These are phyloP conservation scores for Selenicereus undatus DNA, from an alignment of 148 eudicot genomes.

Conservation along the genomic window DNA sequence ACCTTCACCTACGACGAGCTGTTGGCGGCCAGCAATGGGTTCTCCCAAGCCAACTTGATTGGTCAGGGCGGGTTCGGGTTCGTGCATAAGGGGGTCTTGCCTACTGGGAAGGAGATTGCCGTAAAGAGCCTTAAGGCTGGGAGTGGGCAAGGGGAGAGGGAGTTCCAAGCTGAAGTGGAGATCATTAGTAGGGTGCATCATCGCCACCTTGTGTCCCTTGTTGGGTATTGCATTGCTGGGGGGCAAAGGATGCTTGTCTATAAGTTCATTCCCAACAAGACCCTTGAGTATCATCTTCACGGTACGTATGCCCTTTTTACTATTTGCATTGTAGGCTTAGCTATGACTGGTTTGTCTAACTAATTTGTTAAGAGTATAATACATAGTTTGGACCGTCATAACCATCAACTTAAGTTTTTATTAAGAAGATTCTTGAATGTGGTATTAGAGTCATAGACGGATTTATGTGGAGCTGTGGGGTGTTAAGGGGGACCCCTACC, in stretches of 20 bases:
- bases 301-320: constrained; percentile 30
- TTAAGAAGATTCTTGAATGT: too few species aligned
- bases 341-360: too few species aligned
- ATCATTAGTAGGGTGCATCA: constrained; percentile 86
- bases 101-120: constrained; percentile 73
- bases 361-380: too few species aligned
- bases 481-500: too few species aligned
- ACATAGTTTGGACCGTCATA: too few species aligned
- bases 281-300: constrained; percentile 76
- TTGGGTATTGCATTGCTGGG: constrained; percentile 72
- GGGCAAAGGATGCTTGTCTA: constrained; percentile 75
- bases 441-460: too few species aligned
- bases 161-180: constrained; percentile 84
- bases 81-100: constrained; percentile 74
- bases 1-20: constrained; percentile 60
- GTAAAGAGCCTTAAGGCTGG: constrained; percentile 74
- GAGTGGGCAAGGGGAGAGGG: constrained; percentile 82
- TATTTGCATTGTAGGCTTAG: too few species aligned
- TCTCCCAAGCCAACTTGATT: constrained; percentile 39
- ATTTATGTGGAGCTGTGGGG: too few species aligned
- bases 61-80: constrained; percentile 87
- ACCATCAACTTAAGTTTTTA: too few species aligned
- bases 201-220: constrained; percentile 77
- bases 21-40: constrained; percentile 56
- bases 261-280: constrained; percentile 55